A percentile compares a stretch with the other conserved stretches of the same genome.
phyloP scores from a whole-genome alignment of 257 asterid genomes.

The Lantana camara region DNA sequence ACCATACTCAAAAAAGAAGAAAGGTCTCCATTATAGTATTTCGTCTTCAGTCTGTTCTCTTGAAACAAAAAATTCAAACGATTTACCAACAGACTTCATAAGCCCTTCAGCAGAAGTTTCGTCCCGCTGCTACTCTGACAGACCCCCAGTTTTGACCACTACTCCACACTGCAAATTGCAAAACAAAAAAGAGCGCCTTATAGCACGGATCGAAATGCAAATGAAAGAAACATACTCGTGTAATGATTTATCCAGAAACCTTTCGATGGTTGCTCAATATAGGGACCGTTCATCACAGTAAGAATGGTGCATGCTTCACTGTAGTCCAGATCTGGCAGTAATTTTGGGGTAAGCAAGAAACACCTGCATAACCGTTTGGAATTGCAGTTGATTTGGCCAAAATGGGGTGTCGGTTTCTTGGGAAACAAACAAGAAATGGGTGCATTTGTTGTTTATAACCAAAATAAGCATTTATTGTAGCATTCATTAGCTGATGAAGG shows the following conservation, averaged over 20 bases:
- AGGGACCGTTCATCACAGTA: constrained; percentile 89
- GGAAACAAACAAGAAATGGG: background rate
- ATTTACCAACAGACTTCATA: background rate
- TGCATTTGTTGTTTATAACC: background rate
- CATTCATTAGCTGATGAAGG: background rate
- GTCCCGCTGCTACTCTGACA: constrained; percentile 31
- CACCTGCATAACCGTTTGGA: constrained; percentile 55
- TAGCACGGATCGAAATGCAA: background rate
- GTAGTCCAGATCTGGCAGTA: constrained; percentile 81
- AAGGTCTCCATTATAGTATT: background rate
- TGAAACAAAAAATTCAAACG: constrained; percentile 1
- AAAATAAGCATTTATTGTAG: background rate
- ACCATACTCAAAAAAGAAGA: background rate
- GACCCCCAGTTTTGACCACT: constrained; percentile 71
- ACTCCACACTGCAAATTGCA: constrained; percentile 71
- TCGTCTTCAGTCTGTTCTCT: background rate
- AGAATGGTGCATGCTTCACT: constrained; percentile 80
- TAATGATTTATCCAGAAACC: constrained; percentile 43
- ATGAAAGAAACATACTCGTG: background rate
- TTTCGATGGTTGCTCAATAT: constrained; percentile 89
- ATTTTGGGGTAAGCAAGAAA: constrained; percentile 88
- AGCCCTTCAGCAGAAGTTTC: constrained; percentile 32
- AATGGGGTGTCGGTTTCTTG: background rate
- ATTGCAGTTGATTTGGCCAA: constrained; percentile 19
- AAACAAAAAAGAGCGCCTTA: background rate